These are phyloP conservation scores for Albatrellus ellisii DNA, from an alignment of 768 basidiomycete species.

Conservation along the genomic window DNA sequence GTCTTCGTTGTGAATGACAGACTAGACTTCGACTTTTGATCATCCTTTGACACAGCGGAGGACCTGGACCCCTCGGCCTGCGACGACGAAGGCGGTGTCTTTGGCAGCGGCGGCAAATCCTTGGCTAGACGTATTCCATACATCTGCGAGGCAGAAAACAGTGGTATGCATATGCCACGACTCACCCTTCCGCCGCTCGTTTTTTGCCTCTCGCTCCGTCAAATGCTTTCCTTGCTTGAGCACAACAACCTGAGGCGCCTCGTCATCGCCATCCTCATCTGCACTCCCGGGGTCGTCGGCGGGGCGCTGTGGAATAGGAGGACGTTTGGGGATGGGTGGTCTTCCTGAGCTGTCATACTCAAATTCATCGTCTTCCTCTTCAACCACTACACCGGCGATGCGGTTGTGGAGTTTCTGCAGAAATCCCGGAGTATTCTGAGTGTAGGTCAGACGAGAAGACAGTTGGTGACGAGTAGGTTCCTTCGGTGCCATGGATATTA, in stretches of 20 bases:
- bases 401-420: conserved; percentile 52
- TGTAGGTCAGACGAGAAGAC: conserved; percentile 57
- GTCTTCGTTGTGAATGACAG: background rate
- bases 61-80: background rate
- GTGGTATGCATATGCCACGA: background rate
- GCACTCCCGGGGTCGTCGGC: conserved; percentile 59
- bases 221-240: conserved; percentile 83
- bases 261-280: conserved; percentile 51
- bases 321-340: conserved; percentile 63
- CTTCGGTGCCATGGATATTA: conserved; percentile 23
- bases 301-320: conserved; percentile 57
- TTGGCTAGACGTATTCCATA: background rate
- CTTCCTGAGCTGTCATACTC: conserved; percentile 58
- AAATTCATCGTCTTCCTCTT: conserved; percentile 38
- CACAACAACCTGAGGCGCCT: conserved; percentile 83
- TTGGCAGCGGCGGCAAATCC: background rate
- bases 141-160: background rate
- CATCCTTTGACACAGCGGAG: background rate
- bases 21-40: background rate
- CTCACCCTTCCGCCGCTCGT: conserved; percentile 60
- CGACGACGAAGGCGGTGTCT: background rate
- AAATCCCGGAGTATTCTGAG: conserved; percentile 46
- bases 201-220: conserved; percentile 63
- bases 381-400: conserved; percentile 38
- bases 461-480: conserved; percentile 63